Evolutionary conservation across 192 early-diverging fungal genomes (phyloP).

Genomic region (Coemansia sp.): DNA sequence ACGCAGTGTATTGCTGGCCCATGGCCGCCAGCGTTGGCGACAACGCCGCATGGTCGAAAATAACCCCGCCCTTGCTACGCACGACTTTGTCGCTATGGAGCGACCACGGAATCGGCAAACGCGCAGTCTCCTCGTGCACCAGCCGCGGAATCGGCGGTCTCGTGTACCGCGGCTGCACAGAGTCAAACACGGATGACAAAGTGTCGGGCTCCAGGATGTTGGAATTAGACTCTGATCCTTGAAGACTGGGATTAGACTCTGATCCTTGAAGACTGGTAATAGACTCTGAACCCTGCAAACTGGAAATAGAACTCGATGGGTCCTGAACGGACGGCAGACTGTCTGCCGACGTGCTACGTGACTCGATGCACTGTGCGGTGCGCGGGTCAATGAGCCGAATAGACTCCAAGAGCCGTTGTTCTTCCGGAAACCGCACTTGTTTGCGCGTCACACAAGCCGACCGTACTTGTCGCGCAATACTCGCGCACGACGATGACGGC

Average conservation of each 20-base stretch:
- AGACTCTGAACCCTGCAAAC: not conserved
- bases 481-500: not conserved
- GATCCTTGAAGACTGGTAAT: not conserved
- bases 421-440: slow-evolving; percentile 45
- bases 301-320: not conserved
- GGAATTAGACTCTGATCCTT: too few species aligned
- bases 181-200: not conserved
- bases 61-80: slow-evolving; percentile 9
- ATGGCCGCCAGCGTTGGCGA: slow-evolving; percentile 14
- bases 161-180: not conserved
- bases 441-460: slow-evolving; percentile 17
- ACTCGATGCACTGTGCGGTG: slow-evolving; percentile 30
- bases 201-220: not conserved
- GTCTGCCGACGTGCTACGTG: slow-evolving; percentile 4
- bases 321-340: not conserved
- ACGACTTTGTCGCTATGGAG: not conserved
- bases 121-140: not conserved
- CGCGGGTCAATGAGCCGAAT: slow-evolving; percentile 41
- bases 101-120: slow-evolving; percentile 13
- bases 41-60: slow-evolving; percentile 13
- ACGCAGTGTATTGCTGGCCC: not conserved
- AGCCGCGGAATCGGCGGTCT: slow-evolving; percentile 17
- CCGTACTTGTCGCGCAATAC: slow-evolving; percentile 2
- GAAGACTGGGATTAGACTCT: not conserved
- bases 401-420: slow-evolving; percentile 37